phyloP scores from a whole-genome alignment of 768 basidiomycete species.

The Panellus pusillus region DNA sequence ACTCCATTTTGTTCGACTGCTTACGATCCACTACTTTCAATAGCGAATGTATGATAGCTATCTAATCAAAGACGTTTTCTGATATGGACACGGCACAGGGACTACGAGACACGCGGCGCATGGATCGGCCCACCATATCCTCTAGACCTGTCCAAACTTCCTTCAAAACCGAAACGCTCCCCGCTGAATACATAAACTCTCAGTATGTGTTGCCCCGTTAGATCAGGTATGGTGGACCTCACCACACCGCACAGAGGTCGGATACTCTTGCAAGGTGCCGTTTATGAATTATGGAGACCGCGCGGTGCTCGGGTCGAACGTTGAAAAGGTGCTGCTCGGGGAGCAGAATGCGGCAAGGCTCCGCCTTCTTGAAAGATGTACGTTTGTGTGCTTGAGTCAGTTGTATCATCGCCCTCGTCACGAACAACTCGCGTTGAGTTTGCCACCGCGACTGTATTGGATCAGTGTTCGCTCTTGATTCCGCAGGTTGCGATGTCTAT shows the following conservation, averaged over 20 bases:
- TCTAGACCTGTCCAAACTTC: constrained; percentile 59
- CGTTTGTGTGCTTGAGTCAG: background rate
- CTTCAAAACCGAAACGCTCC: constrained; percentile 47
- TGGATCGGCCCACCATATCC: constrained; percentile 77
- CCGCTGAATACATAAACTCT: constrained; percentile 67
- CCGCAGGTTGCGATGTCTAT: no score
- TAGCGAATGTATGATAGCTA: constrained; percentile 49
- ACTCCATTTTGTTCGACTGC: background rate
- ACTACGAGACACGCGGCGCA: constrained; percentile 67
- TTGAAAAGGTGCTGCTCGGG: constrained; percentile 55
- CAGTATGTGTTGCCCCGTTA: constrained; percentile 38
- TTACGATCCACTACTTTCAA: background rate
- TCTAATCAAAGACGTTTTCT: no score
- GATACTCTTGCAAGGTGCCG: constrained; percentile 59
- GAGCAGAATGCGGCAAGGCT: constrained; percentile 74
- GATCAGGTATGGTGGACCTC: background rate
- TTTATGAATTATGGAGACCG: constrained; percentile 60
- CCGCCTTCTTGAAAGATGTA: constrained; percentile 34
- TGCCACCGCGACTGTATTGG: no score
- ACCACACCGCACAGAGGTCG: constrained; percentile 48
- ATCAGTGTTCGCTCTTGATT: no score
- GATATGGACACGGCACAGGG: no score
- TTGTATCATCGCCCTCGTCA: no score
- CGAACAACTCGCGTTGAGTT: no score
- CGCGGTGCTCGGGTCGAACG: constrained; percentile 55